Percentiles rank a stretch among this genome's conserved stretches.
Conservation (phyloP, 2,329 filamentous ascomycete genomes). For the Colletotrichum lindemuthianum region DNA sequence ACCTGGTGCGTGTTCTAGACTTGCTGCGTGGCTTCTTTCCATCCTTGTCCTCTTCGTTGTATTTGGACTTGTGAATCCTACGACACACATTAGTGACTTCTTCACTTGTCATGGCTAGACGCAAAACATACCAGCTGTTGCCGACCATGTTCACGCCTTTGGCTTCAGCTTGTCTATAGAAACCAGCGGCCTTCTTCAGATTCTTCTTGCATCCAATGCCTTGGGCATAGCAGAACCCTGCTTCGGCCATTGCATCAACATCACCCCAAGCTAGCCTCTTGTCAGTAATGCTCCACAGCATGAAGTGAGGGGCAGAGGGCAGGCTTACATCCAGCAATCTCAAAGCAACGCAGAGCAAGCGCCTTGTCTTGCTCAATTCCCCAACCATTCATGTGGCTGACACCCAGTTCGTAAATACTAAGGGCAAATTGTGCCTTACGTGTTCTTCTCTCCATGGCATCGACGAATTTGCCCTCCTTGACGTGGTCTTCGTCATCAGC, state of each 20-base stretch:
- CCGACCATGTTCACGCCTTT: conserved; percentile 98
- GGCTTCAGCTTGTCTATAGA: conserved; percentile 89
- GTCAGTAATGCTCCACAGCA: background rate
- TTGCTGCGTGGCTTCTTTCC: conserved; percentile 74
- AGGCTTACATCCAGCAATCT: conserved; percentile 85
- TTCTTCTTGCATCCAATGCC: conserved; percentile 96
- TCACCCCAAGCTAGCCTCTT: conserved; percentile 81
- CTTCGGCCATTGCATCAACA: conserved; percentile 90
- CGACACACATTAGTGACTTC: conserved; percentile 31
- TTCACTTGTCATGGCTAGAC: background rate
- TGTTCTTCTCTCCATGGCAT: conserved; percentile 78
- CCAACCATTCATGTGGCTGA: conserved; percentile 98
- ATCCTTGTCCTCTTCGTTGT: conserved; percentile 71
- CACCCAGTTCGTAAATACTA: conserved; percentile 94
- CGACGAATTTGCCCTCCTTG: conserved; percentile 71
- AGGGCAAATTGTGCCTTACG: conserved; percentile 93
- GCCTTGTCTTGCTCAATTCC: conserved; percentile 92
- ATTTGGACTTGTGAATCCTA: conserved; percentile 98
- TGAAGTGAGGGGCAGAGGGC: conserved; percentile 40
- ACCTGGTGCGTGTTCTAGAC: conserved; percentile 79
- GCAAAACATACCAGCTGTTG: conserved; percentile 86
- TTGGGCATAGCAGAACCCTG: conserved; percentile 95
- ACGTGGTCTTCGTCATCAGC: conserved; percentile 79
- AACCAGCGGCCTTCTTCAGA: conserved; percentile 89
- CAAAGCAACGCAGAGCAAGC: conserved; percentile 90